phyloP scores from a whole-genome alignment of 208 protist species.

The Angomonas deanei region DNA sequence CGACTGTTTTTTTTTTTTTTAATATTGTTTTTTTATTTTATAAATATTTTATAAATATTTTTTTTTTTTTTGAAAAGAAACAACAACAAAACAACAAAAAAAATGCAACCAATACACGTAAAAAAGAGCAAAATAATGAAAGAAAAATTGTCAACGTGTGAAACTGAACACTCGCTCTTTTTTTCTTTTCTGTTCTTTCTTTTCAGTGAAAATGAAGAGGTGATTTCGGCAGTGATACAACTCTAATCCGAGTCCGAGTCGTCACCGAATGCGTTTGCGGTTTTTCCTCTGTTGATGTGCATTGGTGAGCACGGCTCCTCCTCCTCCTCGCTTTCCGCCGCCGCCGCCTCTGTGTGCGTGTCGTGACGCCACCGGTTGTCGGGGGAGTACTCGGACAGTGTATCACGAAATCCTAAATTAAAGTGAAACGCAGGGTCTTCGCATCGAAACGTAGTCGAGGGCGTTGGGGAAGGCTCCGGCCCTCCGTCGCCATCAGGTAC shows the following conservation, averaged over 20 bases:
- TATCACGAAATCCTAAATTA: slow-evolving; percentile 76
- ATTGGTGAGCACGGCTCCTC: neutral
- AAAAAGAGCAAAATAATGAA: too few species aligned
- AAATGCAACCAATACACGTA: too few species aligned
- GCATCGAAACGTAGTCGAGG: slow-evolving; percentile 32
- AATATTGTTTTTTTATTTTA: neutral
- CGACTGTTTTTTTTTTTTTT: neutral
- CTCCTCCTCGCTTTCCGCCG: too few species aligned
- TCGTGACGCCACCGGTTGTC: neutral
- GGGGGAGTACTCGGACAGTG: slow-evolving; percentile 32
- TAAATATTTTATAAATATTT: slow-evolving; percentile 6
- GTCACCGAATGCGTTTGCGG: neutral
- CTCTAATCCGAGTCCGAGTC: neutral
- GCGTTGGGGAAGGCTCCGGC: slow-evolving; percentile 47
- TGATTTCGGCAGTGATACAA: neutral
- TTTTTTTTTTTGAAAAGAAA: too few species aligned
- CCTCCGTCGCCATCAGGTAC: slow-evolving; percentile 76
- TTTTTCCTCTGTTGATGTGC: neutral
- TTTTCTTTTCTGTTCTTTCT: neutral
- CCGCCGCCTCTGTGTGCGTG: too few species aligned
- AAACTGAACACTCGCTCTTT: neutral
- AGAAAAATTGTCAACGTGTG: too few species aligned
- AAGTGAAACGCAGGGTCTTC: slow-evolving; percentile 64
- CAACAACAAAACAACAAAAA: too few species aligned
- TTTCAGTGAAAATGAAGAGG: neutral